phyloP scores from a whole-genome alignment of 2,329 filamentous ascomycete genomes.

The Fonsecaea pugnacius region DNA sequence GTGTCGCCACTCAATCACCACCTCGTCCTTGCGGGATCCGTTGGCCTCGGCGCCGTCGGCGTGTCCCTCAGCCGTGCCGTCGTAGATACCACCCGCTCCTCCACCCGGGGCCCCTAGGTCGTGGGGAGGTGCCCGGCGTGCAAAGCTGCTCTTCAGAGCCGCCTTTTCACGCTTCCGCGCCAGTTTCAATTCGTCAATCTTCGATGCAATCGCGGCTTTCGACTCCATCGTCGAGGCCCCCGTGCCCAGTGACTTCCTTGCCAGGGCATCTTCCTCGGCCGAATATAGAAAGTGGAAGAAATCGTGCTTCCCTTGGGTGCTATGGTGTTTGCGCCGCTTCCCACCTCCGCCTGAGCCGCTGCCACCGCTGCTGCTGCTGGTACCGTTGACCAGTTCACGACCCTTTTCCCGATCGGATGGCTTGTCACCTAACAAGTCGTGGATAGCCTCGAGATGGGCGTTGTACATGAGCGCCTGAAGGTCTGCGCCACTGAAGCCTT shows the following conservation, averaged over 20 bases:
- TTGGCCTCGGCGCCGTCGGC: conserved; percentile 37
- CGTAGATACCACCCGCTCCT: neutral
- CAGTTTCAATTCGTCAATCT: conserved; percentile 77
- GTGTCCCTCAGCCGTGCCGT: conserved; percentile 25
- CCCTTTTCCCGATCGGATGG: conserved; percentile 40
- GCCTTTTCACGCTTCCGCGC: conserved; percentile 54
- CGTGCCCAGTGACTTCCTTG: conserved; percentile 49
- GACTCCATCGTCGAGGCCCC: conserved; percentile 68
- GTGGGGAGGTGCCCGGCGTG: conserved; percentile 2
- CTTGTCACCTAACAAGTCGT: conserved; percentile 76
- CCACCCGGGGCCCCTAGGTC: no score
- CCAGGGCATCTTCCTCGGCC: conserved; percentile 55
- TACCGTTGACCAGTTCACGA: conserved; percentile 30
- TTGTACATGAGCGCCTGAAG: conserved; percentile 95
- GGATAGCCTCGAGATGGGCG: conserved; percentile 93
- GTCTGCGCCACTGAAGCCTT: conserved; percentile 92
- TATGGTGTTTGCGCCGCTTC: conserved; percentile 38
- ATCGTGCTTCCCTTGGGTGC: conserved; percentile 49
- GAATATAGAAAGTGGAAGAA: conserved; percentile 88
- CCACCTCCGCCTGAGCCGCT: conserved; percentile 44
- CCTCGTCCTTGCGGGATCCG: conserved; percentile 48
- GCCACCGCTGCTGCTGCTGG: conserved; percentile 33
- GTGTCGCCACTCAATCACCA: conserved; percentile 83
- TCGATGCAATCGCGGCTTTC: conserved; percentile 76
- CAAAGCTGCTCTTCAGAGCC: conserved; percentile 23